These are phyloP conservation scores for Rhizopogon hawkerae DNA, from an alignment of 1,284 basidiomycete genomes.

Conservation along the genomic window DNA sequence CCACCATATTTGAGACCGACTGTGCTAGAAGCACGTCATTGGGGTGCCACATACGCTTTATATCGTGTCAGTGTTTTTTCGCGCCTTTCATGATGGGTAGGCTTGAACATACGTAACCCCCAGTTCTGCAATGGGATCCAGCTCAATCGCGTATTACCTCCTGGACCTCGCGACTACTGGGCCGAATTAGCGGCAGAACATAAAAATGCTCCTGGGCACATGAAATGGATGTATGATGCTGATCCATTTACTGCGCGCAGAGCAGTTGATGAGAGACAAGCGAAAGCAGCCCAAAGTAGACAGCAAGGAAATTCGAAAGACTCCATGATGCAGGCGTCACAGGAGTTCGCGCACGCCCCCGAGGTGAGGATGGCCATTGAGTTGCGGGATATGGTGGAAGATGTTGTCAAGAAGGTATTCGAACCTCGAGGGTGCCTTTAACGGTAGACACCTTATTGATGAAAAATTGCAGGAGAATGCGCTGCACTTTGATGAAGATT, in stretches of 20 bases:
- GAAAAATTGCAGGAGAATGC: conserved; percentile 36
- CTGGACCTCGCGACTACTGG: conserved; percentile 82
- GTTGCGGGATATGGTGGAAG: conserved; percentile 77
- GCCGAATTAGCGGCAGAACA: conserved; percentile 65
- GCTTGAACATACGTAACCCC: conserved; percentile 11
- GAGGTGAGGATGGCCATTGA: conserved; percentile 81
- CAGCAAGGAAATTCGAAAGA: conserved; percentile 23
- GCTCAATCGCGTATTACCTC: conserved; percentile 70
- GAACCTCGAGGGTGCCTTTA: not conserved
- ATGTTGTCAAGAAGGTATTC: conserved; percentile 67
- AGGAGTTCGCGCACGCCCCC: conserved; percentile 58
- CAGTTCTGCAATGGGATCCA: conserved; percentile 78
- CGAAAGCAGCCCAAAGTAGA: conserved; percentile 40
- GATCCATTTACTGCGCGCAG: conserved; percentile 78
- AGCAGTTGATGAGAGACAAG: conserved; percentile 58
- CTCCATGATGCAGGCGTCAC: conserved; percentile 19
- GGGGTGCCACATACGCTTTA: conserved; percentile 81
- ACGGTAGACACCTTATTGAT: conserved; percentile 1
- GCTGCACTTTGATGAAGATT: conserved; percentile 44
- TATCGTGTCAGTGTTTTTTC: conserved; percentile 59
- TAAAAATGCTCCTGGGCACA: conserved; percentile 57
- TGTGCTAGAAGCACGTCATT: conserved; percentile 73
- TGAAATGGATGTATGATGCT: conserved; percentile 77
- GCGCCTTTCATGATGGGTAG: not conserved
- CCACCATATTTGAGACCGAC: conserved; percentile 56